Base-by-base conservation (phyloP, 2,329 filamentous ascomycete genomes). In the Pyrenophora teres region DNA sequence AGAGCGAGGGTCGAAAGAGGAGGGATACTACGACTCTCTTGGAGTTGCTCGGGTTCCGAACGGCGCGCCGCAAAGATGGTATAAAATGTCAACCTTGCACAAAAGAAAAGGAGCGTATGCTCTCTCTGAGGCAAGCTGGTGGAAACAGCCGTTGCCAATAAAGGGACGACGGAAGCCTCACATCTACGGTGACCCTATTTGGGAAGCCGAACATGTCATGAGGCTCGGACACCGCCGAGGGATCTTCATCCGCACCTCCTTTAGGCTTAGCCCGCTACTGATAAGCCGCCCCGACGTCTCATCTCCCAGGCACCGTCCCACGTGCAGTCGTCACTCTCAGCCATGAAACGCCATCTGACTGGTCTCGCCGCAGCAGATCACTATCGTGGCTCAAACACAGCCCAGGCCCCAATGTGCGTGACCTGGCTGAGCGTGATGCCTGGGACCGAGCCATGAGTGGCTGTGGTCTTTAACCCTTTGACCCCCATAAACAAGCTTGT, bases 401-500 rank as follows among this genome's bases (percentile, higher is more conserved):
- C 50, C 47, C 52, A 56, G 57, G 55, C 55, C 42, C 65, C 63
- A 30, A 64, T 32, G 50, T 57, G 62, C 64, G 58, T 71, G 70
- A 71, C 64, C 59, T 47, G 19, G 40, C 25, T 31, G 46, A 49
- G 52, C 60, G 59, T 56, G 57, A 55, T 59, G 60, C 45, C 68
- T 52, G 54, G 46, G 38, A 46, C 69, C 65, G 68, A 67, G 68
- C 62, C 65, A 42, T 70, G 62, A 71, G 58, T 71, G 70, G 70
- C 63, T 67, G 54, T 55, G 50, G 50, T 43, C 38, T 49, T 53
- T 41, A 40, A 42, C 46, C 60, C 60, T 57, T 63, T 63, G 35
- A 46, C 42, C 49, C 38, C 32, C 49, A 54, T 54, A 51, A 54
- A 42, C 41, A 40, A 33, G 37, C 33, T 23, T 35, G 10, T 16